Conservation (phyloP, 2,329 filamentous ascomycete species). For the Colletotrichum sojae region DNA sequence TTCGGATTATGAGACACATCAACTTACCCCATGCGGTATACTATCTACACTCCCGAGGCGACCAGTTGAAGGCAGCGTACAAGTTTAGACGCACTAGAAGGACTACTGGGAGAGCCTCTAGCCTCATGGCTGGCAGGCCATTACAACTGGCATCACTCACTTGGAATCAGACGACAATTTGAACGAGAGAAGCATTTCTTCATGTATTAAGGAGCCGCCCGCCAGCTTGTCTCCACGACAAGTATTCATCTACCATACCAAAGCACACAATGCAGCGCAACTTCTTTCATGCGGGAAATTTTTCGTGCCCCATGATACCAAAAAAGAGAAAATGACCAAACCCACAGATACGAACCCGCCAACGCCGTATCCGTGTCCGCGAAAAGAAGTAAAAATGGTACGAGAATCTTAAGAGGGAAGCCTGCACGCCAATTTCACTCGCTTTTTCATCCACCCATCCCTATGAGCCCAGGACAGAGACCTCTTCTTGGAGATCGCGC, state of each 20-base stretch:
- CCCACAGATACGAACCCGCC: conserved; percentile 19
- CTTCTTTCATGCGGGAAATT: conserved; percentile 35
- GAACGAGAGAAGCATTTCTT: conserved; percentile 36
- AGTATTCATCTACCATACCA: conserved; percentile 31
- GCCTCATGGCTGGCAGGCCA: not conserved
- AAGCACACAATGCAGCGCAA: conserved; percentile 26
- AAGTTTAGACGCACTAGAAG: too few species aligned
- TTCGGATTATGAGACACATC: too few species aligned
- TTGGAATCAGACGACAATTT: not conserved
- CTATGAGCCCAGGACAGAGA: conserved; percentile 31
- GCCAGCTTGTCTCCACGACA: conserved; percentile 37
- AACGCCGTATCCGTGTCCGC: conserved; percentile 25
- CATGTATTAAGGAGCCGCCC: conserved; percentile 41
- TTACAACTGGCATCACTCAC: not conserved
- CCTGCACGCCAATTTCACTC: conserved; percentile 35
- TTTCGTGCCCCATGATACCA: conserved; percentile 38
- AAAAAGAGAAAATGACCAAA: conserved; percentile 12
- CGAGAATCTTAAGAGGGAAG: conserved; percentile 1
- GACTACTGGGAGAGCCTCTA: not conserved
- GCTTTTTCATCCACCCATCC: conserved; percentile 37
- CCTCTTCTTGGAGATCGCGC: conserved; percentile 26
- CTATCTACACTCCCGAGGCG: too few species aligned
- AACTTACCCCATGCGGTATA: too few species aligned
- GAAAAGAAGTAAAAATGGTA: conserved; percentile 7
- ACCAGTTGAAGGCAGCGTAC: too few species aligned